Percentiles rank a stretch among this genome's conserved stretches.
Evolutionary conservation across 2,329 filamentous ascomycete species (phyloP).

Genomic region (Thermomyces lanuginosus): DNA sequence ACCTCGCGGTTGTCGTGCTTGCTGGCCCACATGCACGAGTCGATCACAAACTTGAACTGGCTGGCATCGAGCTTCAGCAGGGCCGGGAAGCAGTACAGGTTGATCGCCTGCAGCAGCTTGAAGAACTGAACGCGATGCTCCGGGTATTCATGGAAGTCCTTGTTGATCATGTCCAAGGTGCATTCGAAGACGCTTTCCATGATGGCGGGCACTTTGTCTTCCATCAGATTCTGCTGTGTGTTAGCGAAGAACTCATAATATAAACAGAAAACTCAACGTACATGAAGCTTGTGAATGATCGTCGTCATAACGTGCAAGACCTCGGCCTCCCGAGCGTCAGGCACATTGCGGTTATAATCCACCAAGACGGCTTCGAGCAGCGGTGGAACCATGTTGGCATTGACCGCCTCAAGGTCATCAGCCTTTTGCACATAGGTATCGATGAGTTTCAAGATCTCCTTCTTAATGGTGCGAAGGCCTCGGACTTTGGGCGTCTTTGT

Average conservation of each 20-base stretch:
- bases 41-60: slow-evolving; percentile 98
- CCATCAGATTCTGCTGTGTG: slow-evolving; percentile 62
- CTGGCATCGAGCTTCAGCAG: slow-evolving; percentile 85
- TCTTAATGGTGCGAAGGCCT: slow-evolving; percentile 93
- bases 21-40: slow-evolving; percentile 99
- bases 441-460: slow-evolving; percentile 95
- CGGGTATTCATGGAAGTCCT: slow-evolving; percentile 97
- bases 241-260: slow-evolving; percentile 15
- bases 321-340: slow-evolving; percentile 88
- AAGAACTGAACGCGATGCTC: slow-evolving; percentile 99
- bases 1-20: slow-evolving; percentile 99
- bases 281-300: slow-evolving; percentile 89
- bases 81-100: slow-evolving; percentile 90
- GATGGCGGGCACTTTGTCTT: slow-evolving; percentile 90
- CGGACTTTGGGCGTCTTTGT: slow-evolving; percentile 96
- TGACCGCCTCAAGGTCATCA: slow-evolving; percentile 85
- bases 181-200: slow-evolving; percentile 99
- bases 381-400: slow-evolving; percentile 86
- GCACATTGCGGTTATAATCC: slow-evolving; percentile 94
- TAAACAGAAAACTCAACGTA: slow-evolving; percentile 42
- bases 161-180: slow-evolving; percentile 99
- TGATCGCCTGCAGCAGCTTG: slow-evolving; percentile 89
- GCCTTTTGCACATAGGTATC: slow-evolving; percentile 97
- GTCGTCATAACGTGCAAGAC: slow-evolving; percentile 96
- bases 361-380: slow-evolving; percentile 83